Evolutionary conservation across 371 early-diverging fungal species (phyloP).

Genomic region (Mortierella sp.): DNA sequence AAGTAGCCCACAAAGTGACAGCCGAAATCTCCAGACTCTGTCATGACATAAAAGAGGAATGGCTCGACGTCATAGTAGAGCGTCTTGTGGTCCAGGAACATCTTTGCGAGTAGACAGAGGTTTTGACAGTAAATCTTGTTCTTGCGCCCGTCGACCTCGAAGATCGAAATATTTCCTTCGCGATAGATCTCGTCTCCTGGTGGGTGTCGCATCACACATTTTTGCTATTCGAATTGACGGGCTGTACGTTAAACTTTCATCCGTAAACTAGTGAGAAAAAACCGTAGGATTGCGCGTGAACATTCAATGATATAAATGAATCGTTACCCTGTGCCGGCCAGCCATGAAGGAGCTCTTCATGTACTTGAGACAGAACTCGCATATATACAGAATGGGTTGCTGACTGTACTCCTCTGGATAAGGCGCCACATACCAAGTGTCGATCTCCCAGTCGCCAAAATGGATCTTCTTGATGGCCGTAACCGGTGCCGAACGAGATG

Average conservation of each 20-base stretch:
- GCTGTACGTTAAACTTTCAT: neutral
- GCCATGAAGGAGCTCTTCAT: conserved; percentile 84
- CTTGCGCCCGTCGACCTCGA: conserved; percentile 97
- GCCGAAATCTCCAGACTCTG: conserved; percentile 82
- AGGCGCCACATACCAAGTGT: conserved; percentile 98
- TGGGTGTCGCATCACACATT: conserved; percentile 91
- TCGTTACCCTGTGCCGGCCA: conserved; percentile 76
- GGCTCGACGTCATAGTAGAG: conserved; percentile 99
- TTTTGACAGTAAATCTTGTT: conserved; percentile 99
- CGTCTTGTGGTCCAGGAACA: conserved; percentile 99
- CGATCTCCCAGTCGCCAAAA: conserved; percentile 88
- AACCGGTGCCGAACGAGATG: conserved; percentile 57
- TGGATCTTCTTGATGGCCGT: conserved; percentile 75
- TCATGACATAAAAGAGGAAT: conserved; percentile 98
- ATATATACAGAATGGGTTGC: conserved; percentile 84
- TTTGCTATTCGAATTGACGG: conserved; percentile 57
- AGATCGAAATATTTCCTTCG: conserved; percentile 88
- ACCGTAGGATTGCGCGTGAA: neutral
- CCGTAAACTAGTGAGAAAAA: neutral
- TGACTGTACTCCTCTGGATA: conserved; percentile 97
- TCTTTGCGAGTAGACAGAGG: conserved; percentile 97
- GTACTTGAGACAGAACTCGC: conserved; percentile 98
- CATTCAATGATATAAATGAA: neutral
- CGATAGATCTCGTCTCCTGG: conserved; percentile 99
- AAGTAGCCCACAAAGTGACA: conserved; percentile 99